Base-by-base conservation (phyloP, 345 rosid genomes). In the Euclidium syriacum region DNA sequence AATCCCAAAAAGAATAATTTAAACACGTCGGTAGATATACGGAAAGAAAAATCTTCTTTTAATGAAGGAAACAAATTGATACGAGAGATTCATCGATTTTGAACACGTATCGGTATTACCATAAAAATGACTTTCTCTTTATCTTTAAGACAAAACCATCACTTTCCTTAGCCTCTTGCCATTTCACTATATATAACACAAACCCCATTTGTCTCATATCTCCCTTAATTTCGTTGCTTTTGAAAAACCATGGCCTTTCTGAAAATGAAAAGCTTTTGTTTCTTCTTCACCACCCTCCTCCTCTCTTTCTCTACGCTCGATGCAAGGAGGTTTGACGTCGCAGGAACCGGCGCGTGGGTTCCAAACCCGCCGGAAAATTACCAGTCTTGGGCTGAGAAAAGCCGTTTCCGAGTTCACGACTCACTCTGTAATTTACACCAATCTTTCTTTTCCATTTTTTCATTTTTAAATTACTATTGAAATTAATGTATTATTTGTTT, bases 261-360 rank as follows among this genome's bases (percentile, higher is more conserved):
- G 3, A 22, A 8, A 5, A 27, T 30, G 22, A 57, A 32, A 26
- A 41, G 41, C 63, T 47, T 62, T 29, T 53, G 4, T 53, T 38
- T 46, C 55, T 61, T 48, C 74, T 47, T 63, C 57, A 22, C 20
- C 50, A 1, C 32, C 14, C 0, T 29, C 38, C 29, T 54, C 64
- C 26, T 70, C 69, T 29, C 62, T 52, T 24, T 53, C 49, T 58
- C 43, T 3, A 14, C 56, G 1, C 46, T 67, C 23, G 22, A 48
- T 39, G 89, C 78, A 17, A 56, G 75, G 36, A 68, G 46, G 51
- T 91, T 85, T 46, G 17, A 16, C 14, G 98, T 82, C 67, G 98
- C 96, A 43, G 92, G 95, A 4, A 75, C 52, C 58, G 78, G 85
- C 66, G 95, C 92, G 4, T 91, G 98, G 98, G 85, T 82, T 50